phyloP scores from a whole-genome alignment of 805 yeast genomes.

The Saccharomycopsis sp. region DNA sequence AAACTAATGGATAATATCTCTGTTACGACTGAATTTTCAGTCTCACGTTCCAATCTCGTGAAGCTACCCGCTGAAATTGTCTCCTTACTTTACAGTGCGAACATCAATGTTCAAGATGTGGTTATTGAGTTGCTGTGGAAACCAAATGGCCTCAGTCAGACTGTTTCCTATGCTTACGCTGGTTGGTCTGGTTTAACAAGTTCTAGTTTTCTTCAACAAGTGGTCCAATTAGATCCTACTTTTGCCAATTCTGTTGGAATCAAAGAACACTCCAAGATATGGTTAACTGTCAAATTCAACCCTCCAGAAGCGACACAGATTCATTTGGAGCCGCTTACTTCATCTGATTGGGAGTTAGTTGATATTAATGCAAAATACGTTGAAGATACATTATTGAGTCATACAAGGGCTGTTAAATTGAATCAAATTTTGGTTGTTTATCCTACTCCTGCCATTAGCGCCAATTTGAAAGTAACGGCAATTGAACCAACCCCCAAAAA shows the following conservation, averaged over 20 bases:
- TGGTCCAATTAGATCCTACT: slow-evolving; percentile 55
- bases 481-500: slow-evolving; percentile 31
- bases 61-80: slow-evolving; percentile 43
- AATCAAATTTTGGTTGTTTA: slow-evolving; percentile 56
- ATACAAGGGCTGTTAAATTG: slow-evolving; percentile 62
- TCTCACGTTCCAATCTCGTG: slow-evolving; percentile 44
- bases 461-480: slow-evolving; percentile 43
- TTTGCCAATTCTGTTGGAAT: slow-evolving; percentile 47
- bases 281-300: slow-evolving; percentile 37
- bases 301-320: slow-evolving; percentile 48
- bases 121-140: slow-evolving; percentile 37
- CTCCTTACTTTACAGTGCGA: slow-evolving; percentile 36
- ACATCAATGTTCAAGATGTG: slow-evolving; percentile 46
- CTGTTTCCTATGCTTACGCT: slow-evolving; percentile 29
- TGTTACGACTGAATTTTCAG: too few species aligned
- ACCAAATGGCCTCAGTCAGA: slow-evolving; percentile 20
- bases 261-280: slow-evolving; percentile 30
- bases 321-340: slow-evolving; percentile 64
- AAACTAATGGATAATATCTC: too few species aligned
- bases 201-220: slow-evolving; percentile 17
- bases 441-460: slow-evolving; percentile 50
- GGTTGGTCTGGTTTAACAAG: slow-evolving; percentile 62
- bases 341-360: slow-evolving; percentile 85
- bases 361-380: slow-evolving; percentile 71
- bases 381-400: slow-evolving; percentile 66